These are phyloP conservation scores for Dalbergia cochinchinensis DNA, from an alignment of 306 rosid genomes.

Conservation along the genomic window DNA sequence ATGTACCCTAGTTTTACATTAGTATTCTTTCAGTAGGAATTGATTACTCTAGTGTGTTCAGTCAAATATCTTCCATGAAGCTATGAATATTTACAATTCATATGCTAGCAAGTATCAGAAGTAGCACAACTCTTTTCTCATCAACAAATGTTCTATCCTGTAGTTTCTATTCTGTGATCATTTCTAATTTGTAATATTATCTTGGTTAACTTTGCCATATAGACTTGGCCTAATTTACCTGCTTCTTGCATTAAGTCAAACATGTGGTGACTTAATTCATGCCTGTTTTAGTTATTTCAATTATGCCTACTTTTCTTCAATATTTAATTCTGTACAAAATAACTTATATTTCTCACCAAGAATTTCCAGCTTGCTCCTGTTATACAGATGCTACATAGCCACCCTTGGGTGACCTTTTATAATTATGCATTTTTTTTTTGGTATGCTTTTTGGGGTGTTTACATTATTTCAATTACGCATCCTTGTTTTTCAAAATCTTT, in stretches of 20 bases:
- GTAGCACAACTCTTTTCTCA: constrained; percentile 21
- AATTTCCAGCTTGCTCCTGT: constrained; percentile 25
- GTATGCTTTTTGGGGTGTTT: constrained; percentile 31
- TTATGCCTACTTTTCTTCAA: constrained; percentile 7
- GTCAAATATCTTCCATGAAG: constrained; percentile 30
- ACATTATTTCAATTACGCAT: not conserved
- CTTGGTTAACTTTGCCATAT: constrained; percentile 20
- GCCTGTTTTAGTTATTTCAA: constrained; percentile 15
- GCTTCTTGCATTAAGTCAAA: constrained; percentile 26
- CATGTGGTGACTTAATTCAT: constrained; percentile 19
- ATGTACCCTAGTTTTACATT: constrained; percentile 13
- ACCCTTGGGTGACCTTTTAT: constrained; percentile 12
- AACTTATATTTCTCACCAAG: constrained; percentile 22
- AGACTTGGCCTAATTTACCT: constrained; percentile 31
- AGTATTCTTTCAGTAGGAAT: constrained; percentile 1
- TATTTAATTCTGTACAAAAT: constrained; percentile 9
- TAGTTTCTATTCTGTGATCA: constrained; percentile 15
- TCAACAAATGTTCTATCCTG: constrained; percentile 26
- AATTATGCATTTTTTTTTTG: constrained; percentile 17
- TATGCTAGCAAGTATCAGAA: constrained; percentile 33
- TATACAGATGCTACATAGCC: constrained; percentile 22
- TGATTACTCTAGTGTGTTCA: constrained; percentile 21
- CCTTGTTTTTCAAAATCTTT: constrained; percentile 17
- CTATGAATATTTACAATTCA: constrained; percentile 14
- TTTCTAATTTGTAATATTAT: constrained; percentile 8